These are phyloP conservation scores for Parastagonospora nodorum DNA, from an alignment of 2,329 filamentous ascomycete genomes.

Conservation along the genomic window DNA sequence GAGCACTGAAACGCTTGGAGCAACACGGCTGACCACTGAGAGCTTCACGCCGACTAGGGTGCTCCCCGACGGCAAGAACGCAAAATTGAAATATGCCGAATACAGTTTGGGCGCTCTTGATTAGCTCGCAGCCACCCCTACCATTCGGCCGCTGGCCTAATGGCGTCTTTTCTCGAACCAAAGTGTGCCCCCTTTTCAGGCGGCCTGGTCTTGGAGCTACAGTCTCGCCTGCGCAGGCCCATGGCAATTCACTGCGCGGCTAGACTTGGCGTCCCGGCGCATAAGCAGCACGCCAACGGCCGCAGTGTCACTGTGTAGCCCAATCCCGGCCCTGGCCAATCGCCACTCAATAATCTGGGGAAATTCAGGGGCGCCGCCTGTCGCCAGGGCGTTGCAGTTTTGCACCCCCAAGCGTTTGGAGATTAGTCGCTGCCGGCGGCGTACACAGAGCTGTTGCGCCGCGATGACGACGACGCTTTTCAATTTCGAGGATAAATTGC, in stretches of 20 bases:
- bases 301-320: conserved; percentile 24
- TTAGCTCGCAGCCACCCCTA: not conserved
- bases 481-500: no score
- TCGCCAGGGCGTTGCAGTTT: no score
- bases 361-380: conserved; percentile 41
- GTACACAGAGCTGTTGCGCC: not conserved
- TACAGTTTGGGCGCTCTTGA: conserved; percentile 17
- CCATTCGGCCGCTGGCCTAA: conserved; percentile 29
- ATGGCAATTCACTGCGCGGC: conserved; percentile 14
- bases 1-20: not conserved
- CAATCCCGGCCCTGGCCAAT: conserved; percentile 12
- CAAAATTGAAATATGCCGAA: conserved; percentile 30
- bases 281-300: conserved; percentile 27
- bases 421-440: not conserved
- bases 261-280: conserved; percentile 14
- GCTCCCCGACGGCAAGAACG: conserved; percentile 29
- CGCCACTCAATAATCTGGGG: conserved; percentile 42
- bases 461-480: no score
- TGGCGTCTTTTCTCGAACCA: conserved; percentile 4
- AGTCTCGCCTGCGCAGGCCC: conserved; percentile 12
- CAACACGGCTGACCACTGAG: conserved; percentile 19
- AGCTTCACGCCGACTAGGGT: not conserved
- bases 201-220: conserved; percentile 4
- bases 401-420: conserved; percentile 6
- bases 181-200: conserved; percentile 24